These are phyloP conservation scores for Suillus fuscotomentosus DNA, from an alignment of 768 basidiomycete genomes.

Conservation along the genomic window DNA sequence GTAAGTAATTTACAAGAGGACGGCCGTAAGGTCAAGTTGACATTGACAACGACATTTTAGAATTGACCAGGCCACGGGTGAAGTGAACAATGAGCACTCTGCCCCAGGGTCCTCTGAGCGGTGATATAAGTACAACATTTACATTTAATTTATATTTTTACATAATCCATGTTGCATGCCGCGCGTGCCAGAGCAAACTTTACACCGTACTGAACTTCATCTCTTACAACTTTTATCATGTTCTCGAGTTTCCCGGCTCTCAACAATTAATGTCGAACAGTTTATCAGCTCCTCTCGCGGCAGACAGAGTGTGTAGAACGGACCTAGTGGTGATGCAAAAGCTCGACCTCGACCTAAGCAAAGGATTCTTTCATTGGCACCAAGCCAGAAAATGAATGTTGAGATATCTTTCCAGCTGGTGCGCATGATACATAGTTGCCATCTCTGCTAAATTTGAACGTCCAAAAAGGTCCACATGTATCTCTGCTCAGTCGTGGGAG, in stretches of 20 bases:
- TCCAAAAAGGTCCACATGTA: neutral
- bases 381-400: neutral
- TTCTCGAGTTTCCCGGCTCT: neutral
- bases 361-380: neutral
- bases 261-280: neutral
- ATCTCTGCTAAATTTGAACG: neutral
- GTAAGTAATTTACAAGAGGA: no score
- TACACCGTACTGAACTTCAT: no score
- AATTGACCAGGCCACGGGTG: no score
- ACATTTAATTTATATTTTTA: no score
- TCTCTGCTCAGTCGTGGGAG: neutral
- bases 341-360: neutral
- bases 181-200: no score
- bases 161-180: no score
- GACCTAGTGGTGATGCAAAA: neutral
- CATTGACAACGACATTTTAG: no score
- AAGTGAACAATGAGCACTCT: no score
- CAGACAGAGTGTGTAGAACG: neutral
- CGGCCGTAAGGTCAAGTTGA: no score
- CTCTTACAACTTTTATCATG: neutral
- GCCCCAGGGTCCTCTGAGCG: no score
- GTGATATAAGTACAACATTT: no score
- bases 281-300: neutral
- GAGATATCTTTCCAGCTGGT: neutral
- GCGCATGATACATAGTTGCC: neutral